These are phyloP conservation scores for Spergularia bocconei DNA, from an alignment of 148 eudicot species.

Conservation along the genomic window DNA sequence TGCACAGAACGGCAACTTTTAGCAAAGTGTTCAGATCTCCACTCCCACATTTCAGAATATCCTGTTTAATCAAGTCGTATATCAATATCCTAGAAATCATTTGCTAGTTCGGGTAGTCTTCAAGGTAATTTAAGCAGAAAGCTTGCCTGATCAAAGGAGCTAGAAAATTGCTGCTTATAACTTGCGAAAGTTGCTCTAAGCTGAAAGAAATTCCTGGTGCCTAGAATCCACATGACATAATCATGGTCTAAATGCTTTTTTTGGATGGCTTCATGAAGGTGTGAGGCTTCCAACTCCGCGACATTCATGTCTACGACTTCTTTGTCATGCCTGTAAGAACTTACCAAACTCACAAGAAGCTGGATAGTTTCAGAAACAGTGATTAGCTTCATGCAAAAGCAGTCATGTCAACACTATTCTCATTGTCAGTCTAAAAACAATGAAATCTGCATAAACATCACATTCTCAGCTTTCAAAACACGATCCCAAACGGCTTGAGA, in stretches of 20 bases:
- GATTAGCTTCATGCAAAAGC: too few relatives aligned
- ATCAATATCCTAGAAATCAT: neutral
- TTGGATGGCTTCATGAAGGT: slow-evolving; percentile 45
- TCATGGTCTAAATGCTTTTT: slow-evolving; percentile 57
- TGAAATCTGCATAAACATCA: too few relatives aligned
- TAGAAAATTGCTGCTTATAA: slow-evolving; percentile 51
- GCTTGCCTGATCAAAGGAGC: slow-evolving; percentile 48
- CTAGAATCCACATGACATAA: slow-evolving; percentile 52
- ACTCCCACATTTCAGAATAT: slow-evolving; percentile 48
- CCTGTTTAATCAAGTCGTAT: slow-evolving; percentile 39
- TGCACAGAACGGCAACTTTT: slow-evolving; percentile 53
- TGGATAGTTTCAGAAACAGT: slow-evolving; percentile 23
- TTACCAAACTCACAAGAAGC: slow-evolving; percentile 68
- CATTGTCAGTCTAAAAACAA: too few relatives aligned
- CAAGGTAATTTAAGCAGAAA: neutral
- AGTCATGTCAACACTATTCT: too few relatives aligned
- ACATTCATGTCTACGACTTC: slow-evolving; percentile 49
- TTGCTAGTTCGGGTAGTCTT: neutral
- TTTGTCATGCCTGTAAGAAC: slow-evolving; percentile 67
- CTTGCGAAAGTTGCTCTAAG: slow-evolving; percentile 61
- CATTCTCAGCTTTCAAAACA: too few relatives aligned
- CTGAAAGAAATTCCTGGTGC: slow-evolving; percentile 63
- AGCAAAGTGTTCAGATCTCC: slow-evolving; percentile 45
- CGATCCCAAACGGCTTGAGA: too few relatives aligned
- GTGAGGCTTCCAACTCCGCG: slow-evolving; percentile 60